Percentiles rank a stretch among this genome's conserved stretches.
These are phyloP conservation scores for Acidiella bohemica DNA, from an alignment of 495 filamentous ascomycete genomes.

Conservation along the genomic window DNA sequence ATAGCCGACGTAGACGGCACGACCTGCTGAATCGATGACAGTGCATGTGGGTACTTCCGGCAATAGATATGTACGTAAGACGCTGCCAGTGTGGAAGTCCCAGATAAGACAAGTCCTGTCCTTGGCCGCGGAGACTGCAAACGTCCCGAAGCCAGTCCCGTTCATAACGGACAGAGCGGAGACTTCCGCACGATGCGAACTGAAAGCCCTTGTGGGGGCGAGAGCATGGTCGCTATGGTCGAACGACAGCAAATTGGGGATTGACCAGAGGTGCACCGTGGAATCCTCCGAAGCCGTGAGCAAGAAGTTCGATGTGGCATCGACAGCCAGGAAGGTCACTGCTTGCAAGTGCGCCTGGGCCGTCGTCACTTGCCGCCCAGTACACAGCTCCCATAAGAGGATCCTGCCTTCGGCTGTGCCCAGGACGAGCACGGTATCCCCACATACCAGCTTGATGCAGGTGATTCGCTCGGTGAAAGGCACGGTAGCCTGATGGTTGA, in stretches of 20 bases:
- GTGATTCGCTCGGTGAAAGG: conserved; percentile 76
- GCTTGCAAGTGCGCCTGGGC: conserved; percentile 74
- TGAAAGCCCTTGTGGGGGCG: conserved; percentile 50
- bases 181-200: conserved; percentile 68
- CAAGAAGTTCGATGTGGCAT: conserved; percentile 61
- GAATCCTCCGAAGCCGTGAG: conserved; percentile 82
- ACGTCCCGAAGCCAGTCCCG: conserved; percentile 52
- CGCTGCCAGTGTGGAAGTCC: conserved; percentile 68
- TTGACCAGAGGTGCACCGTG: conserved; percentile 78
- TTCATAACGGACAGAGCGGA: conserved; percentile 55
- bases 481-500: conserved; percentile 73
- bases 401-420: conserved; percentile 80
- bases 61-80: conserved; percentile 67
- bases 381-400: conserved; percentile 86
- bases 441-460: conserved; percentile 48
- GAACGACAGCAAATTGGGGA: conserved; percentile 59
- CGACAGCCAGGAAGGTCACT: conserved; percentile 60
- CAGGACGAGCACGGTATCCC: conserved; percentile 53
- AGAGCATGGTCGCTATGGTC: conserved; percentile 28
- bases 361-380: conserved; percentile 79
- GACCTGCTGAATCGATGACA: conserved; percentile 66
- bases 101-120: conserved; percentile 77
- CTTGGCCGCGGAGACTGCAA: conserved; percentile 63
- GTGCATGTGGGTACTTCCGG: conserved; percentile 57
- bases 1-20: conserved; percentile 69